Base-by-base conservation (phyloP, 148 eudicot genomes). In the Persicaria maculosa region DNA sequence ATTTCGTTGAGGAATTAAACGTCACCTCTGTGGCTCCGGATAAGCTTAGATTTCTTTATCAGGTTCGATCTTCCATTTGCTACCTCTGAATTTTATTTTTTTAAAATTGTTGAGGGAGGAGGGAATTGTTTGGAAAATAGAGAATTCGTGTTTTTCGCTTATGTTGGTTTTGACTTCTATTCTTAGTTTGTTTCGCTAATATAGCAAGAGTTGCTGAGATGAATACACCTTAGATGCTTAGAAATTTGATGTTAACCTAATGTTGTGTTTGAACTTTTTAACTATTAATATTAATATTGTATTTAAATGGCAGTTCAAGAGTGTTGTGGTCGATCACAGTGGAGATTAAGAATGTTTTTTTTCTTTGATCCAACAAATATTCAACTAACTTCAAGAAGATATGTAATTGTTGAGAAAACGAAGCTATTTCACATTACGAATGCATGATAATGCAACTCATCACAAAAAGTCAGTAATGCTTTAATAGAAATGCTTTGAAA, bases 21-120 rank as follows among this genome's bases (percentile, higher is more conserved):
- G 77, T 78, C 47, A 79, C 85, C 40, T 77, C 74, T 19, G 82
- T 85, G 79, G 71, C 83, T 77, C 89, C 91, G 45, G 79, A 86
- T 73, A 78, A 87, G 81, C 91, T 90, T 45, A 88, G 86, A 77
- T 79, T 85, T 45, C 82, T 87, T 10, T 91, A 84, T 53, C 83
- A 75, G 96, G 98, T 93, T 74, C 7, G 72, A 50, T 75, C 53
- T 67, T 68, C 59, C n/a, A 2, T 61, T 68, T 75, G 52, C 17
- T 43, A 16, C 15, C 73, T 46, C 16, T 71, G 54, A 0, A 6
- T 67, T 67, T 1, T 67, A 17, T 50, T 50, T 31, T 31, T 31
- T 31, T 31, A 31, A 25, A 31, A 31, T 31, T 31, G 40, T 31
- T 31, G 3, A 1, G 16, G n/a, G 15, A 14, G 54, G 20, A n/a